Base-by-base conservation (phyloP, 176 grass and related monocot genomes). In the Lolium multiflorum region DNA sequence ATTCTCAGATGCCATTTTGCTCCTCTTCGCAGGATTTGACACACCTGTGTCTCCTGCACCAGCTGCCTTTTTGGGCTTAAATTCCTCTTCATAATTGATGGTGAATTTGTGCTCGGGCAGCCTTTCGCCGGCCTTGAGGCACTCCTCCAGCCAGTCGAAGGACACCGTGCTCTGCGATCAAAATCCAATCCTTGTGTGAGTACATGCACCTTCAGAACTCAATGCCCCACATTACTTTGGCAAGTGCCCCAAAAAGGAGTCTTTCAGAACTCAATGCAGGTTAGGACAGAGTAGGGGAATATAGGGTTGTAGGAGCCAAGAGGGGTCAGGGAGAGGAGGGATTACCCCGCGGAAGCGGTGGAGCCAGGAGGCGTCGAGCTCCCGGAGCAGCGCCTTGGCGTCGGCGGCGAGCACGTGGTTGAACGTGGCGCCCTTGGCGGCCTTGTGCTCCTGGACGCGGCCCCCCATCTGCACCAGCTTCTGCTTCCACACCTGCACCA, bases 401-500 rank as follows among this genome's bases (percentile, higher is more conserved):
- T 94, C 83, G 38, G 79, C 80, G 55, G 97, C 93, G 11, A 96
- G 78, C 47, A 98, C 87, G 84, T 96, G 93, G 44, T 91, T 94
- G 52, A 90, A 80, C 26, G 87, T 87, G 11, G 78, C 84, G n/a
- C 86, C 89, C 76, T 92, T 89, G 51, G 78, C 67, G 54, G 89
- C 20, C 38, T 78, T 84, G 43, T 78, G 72, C 56, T 91, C 87
- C 85, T 80, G 71, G 37, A 94, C 78, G 22, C 69, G 64, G 56
- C 92, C 93, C 52, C 97, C 94, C 92, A 96, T 98, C 87, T 94
- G 91, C 81, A 86, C 78, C 82, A 98, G 84, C 78, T 90, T 96
- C 82, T 92, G 88, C 87, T 91, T 94, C 97, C 97, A 98, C 79
- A 96, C 90, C 96, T 95, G 83, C 51, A 68, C 26, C 68, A 1